phyloP scores from a whole-genome alignment of 2,329 filamentous ascomycete genomes.

The Trichoderma afroharzianum region DNA sequence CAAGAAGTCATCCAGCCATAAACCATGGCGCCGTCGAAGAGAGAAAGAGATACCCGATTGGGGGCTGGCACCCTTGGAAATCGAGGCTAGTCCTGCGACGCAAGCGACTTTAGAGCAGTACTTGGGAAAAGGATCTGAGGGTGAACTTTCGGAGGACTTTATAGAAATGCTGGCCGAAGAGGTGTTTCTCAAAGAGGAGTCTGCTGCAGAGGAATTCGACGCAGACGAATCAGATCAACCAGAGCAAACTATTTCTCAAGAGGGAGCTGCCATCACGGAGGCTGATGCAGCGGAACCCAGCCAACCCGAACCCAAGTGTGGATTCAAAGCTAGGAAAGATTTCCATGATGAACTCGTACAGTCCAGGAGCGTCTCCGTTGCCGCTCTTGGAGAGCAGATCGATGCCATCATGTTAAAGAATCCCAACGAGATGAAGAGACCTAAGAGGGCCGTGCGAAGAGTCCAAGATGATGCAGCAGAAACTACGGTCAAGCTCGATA shows the following conservation, averaged over 20 bases:
- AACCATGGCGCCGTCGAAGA: not conserved
- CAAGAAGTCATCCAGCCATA: not conserved
- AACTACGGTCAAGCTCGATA: slow-evolving; percentile 24
- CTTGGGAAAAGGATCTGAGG: not conserved
- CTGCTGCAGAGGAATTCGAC: not conserved
- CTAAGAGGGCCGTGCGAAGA: slow-evolving; percentile 19
- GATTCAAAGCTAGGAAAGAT: not conserved
- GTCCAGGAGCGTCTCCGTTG: slow-evolving; percentile 30
- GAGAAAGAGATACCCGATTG: slow-evolving; percentile 16
- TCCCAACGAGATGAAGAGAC: slow-evolving; percentile 29
- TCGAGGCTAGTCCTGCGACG: not conserved
- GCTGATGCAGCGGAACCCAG: not conserved
- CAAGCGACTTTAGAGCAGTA: not conserved
- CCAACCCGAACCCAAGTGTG: not conserved
- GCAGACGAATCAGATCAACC: not conserved
- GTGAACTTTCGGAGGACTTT: not conserved
- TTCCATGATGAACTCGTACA: slow-evolving; percentile 29
- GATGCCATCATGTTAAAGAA: slow-evolving; percentile 47
- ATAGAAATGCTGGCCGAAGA: not conserved
- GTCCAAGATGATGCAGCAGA: slow-evolving; percentile 21
- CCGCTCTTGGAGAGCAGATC: slow-evolving; percentile 36
- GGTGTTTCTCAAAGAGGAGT: not conserved
- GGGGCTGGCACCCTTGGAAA: slow-evolving; percentile 10
- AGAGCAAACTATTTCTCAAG: not conserved
- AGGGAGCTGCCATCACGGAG: not conserved